Percentiles rank a stretch among this genome's conserved stretches.
phyloP scores from a whole-genome alignment of 352 stramenopile genomes.

The Plasmopara halstedii region DNA sequence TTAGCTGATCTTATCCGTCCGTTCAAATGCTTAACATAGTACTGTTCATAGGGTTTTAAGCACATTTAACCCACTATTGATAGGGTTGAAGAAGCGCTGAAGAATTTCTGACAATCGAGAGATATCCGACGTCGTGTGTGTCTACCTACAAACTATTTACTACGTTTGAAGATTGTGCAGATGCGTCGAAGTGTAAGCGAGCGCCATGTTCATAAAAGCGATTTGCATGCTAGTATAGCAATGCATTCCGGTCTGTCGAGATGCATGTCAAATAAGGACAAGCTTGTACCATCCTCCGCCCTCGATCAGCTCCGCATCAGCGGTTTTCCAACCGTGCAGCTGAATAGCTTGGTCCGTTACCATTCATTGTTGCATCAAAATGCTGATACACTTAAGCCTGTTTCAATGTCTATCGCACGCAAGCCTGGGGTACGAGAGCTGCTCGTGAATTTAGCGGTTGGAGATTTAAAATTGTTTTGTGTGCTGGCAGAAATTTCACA shows the following conservation, averaged over 20 bases:
- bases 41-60: no score
- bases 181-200: slow-evolving; percentile 22
- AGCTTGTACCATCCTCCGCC: slow-evolving; percentile 13
- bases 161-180: not conserved
- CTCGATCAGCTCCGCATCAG: slow-evolving; percentile 33
- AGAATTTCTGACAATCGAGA: no score
- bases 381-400: slow-evolving; percentile 30
- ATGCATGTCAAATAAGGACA: slow-evolving; percentile 23
- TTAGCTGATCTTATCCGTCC: slow-evolving; percentile 1
- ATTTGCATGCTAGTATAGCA: slow-evolving; percentile 4
- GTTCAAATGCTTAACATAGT: slow-evolving; percentile 3
- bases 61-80: not conserved
- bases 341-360: slow-evolving; percentile 58
- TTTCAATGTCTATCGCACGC: slow-evolving; percentile 27
- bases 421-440: slow-evolving; percentile 31
- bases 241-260: slow-evolving; percentile 7
- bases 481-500: slow-evolving; percentile 46
- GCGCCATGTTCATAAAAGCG: slow-evolving; percentile 3
- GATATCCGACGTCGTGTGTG: no score
- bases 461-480: no score
- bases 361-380: slow-evolving; percentile 61
- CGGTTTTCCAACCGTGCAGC: slow-evolving; percentile 48
- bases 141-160: no score
- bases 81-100: slow-evolving; percentile 21
- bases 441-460: no score